Conservation (phyloP, 805 yeast genomes). For the Starmera caribaea region DNA sequence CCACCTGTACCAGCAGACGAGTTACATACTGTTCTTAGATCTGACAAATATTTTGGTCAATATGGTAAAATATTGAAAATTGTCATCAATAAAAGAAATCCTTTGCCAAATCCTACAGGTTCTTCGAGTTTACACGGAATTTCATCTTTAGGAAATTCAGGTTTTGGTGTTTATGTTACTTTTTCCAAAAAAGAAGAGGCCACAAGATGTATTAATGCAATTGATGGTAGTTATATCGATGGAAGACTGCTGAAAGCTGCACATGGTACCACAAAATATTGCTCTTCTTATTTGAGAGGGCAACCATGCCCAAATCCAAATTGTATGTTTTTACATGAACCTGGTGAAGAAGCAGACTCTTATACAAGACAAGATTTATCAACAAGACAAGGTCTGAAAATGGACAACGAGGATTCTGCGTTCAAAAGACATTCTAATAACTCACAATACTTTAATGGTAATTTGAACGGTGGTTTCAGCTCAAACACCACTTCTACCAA, state of each 20-base stretch:
- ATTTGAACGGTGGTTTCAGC: not conserved
- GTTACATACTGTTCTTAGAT: constrained; percentile 67
- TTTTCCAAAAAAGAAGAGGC: constrained; percentile 94
- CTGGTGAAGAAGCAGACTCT: constrained; percentile 98
- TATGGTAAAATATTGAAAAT: constrained; percentile 92
- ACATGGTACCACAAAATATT: constrained; percentile 96
- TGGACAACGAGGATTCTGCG: constrained; percentile 24
- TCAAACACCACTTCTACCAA: constrained; percentile 3
- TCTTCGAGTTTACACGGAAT: constrained; percentile 13
- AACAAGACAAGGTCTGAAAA: constrained; percentile 59
- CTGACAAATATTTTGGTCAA: constrained; percentile 96
- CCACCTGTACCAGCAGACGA: constrained; percentile 77
- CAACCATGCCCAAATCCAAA: constrained; percentile 97
- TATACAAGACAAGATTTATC: constrained; percentile 84
- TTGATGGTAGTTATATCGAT: constrained; percentile 88
- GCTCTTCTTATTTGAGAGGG: constrained; percentile 92
- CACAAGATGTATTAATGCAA: constrained; percentile 81
- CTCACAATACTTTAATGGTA: constrained; percentile 2
- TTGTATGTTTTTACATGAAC: constrained; percentile 98
- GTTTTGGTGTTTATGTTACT: constrained; percentile 93
- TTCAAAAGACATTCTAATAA: constrained; percentile 16
- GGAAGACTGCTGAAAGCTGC: constrained; percentile 89
- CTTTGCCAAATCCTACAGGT: constrained; percentile 15
- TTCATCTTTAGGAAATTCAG: constrained; percentile 33
- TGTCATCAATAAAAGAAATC: constrained; percentile 78